phyloP scores from a whole-genome alignment of 2,329 filamentous ascomycete species.

The Penicillium sp. region DNA sequence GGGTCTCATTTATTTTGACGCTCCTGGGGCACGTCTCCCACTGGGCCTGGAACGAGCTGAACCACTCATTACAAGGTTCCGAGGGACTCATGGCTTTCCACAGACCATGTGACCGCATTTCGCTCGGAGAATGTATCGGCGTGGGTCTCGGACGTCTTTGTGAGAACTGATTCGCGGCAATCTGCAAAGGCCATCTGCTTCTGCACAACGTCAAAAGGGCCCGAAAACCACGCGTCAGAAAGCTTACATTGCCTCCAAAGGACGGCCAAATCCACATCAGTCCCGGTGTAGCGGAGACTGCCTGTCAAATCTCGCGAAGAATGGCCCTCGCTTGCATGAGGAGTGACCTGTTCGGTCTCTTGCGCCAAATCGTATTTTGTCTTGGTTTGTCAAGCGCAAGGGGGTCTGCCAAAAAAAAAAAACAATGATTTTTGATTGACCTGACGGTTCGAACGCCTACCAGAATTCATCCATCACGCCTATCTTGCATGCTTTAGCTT shows the following conservation, averaged over 20 bases:
- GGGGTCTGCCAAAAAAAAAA: neutral
- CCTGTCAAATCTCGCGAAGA: neutral
- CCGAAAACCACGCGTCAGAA: slow-evolving; percentile 15
- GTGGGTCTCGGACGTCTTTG: neutral
- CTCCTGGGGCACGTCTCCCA: neutral
- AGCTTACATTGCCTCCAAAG: slow-evolving; percentile 21
- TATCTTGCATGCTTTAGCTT: too few relatives aligned
- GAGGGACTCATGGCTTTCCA: neutral
- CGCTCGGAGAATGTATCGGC: slow-evolving; percentile 17
- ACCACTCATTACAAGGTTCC: neutral
- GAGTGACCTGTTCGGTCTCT: neutral
- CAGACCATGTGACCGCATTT: neutral
- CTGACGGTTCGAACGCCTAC: too few relatives aligned
- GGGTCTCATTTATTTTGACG: neutral
- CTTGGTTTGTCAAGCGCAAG: neutral
- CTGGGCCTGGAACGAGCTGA: neutral
- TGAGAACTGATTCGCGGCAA: slow-evolving; percentile 7
- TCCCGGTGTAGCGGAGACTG: slow-evolving; percentile 14
- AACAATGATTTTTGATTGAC: too few relatives aligned
- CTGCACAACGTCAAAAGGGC: slow-evolving; percentile 16
- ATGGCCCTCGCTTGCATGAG: neutral
- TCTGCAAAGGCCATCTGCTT: slow-evolving; percentile 1
- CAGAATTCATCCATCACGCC: too few relatives aligned
- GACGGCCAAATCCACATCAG: slow-evolving; percentile 21
- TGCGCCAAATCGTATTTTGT: neutral